A percentile compares a stretch with the other conserved stretches of the same genome.
Evolutionary conservation across 495 filamentous ascomycete genomes (phyloP).

Genomic region (Penicillium alfredii): DNA sequence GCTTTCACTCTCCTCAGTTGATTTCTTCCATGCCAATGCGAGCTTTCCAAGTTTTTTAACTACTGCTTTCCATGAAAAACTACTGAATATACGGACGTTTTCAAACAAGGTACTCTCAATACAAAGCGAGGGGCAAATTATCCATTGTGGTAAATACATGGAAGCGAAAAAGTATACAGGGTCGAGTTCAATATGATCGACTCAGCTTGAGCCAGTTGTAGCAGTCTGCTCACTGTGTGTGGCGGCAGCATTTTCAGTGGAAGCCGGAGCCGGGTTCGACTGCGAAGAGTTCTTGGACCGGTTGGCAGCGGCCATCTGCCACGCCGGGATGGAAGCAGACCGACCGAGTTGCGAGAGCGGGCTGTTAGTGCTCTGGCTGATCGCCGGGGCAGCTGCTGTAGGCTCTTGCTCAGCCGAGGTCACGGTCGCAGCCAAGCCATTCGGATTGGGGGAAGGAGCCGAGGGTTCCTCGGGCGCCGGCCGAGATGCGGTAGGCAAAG

Average conservation of each 20-base stretch:
- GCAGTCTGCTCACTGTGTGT: constrained; percentile 26
- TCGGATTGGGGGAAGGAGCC: constrained; percentile 26
- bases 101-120: neutral
- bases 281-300: constrained; percentile 44
- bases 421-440: constrained; percentile 26
- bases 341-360: constrained; percentile 41
- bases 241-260: constrained; percentile 15
- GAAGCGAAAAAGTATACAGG: constrained; percentile 23
- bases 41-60: too few relatives aligned
- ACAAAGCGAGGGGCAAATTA: constrained; percentile 8
- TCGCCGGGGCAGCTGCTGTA: constrained; percentile 31
- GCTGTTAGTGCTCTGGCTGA: constrained; percentile 33
- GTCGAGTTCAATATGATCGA: constrained; percentile 1
- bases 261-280: constrained; percentile 19
- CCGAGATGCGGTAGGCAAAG: constrained; percentile 21
- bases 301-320: constrained; percentile 77
- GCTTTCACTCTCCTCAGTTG: too few relatives aligned
- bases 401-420: constrained; percentile 27
- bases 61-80: too few relatives aligned
- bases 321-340: constrained; percentile 75
- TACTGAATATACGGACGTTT: too few relatives aligned
- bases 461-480: constrained; percentile 21
- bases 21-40: too few relatives aligned
- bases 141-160: constrained; percentile 23
- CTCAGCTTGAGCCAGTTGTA: constrained; percentile 22